These are phyloP conservation scores for Syzygium oleosum DNA, from an alignment of 345 rosid genomes.

Conservation along the genomic window DNA sequence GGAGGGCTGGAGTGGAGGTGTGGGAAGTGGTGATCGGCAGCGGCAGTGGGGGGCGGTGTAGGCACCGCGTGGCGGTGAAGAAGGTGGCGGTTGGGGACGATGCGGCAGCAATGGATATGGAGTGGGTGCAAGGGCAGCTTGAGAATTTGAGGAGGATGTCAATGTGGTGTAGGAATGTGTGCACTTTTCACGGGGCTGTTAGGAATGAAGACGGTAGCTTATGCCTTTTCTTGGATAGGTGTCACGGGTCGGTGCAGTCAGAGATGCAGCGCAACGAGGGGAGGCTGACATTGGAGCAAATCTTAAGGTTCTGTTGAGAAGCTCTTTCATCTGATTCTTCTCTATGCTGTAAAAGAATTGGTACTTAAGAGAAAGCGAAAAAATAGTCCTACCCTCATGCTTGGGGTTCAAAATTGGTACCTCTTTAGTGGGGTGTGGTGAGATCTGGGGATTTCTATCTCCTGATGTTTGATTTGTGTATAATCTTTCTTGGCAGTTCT, in stretches of 20 bases:
- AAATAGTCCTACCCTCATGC: background rate
- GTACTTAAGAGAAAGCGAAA: background rate
- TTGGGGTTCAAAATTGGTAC: background rate
- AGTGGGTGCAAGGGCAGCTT: constrained; percentile 76
- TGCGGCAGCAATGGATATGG: constrained; percentile 39
- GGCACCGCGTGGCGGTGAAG: constrained; percentile 66
- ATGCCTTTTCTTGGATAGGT: constrained; percentile 75
- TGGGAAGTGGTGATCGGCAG: constrained; percentile 62
- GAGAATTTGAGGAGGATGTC: constrained; percentile 64
- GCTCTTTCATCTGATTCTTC: background rate
- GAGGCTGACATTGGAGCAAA: constrained; percentile 92
- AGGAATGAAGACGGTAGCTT: constrained; percentile 50
- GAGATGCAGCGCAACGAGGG: constrained; percentile 92
- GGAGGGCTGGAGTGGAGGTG: constrained; percentile 63
- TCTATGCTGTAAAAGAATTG: background rate
- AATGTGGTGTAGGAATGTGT: constrained; percentile 95
- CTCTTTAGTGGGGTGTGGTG: background rate
- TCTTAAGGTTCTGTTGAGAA: constrained; percentile 48
- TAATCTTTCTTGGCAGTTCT: background rate
- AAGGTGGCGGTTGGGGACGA: constrained; percentile 59
- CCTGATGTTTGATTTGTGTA: background rate
- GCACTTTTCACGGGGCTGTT: constrained; percentile 79
- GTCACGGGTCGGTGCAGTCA: constrained; percentile 77
- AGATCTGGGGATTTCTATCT: background rate
- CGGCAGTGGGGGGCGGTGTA: constrained; percentile 38